phyloP scores from a whole-genome alignment of 352 stramenopile species.

The Phytopythium sindhum region DNA sequence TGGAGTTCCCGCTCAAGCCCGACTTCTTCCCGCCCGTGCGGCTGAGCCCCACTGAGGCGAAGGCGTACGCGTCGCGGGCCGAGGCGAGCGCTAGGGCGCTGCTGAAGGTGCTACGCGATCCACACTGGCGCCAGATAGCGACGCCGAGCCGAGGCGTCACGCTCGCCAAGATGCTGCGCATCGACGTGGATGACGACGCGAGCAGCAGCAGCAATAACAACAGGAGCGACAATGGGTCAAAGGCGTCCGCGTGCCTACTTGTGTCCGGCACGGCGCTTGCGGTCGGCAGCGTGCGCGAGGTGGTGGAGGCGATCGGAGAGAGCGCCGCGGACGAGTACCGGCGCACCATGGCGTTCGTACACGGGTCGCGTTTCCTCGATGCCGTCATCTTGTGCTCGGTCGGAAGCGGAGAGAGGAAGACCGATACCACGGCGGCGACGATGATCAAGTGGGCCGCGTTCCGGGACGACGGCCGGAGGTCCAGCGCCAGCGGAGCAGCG shows the following conservation, averaged over 20 bases:
- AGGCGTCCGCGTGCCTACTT: conserved; percentile 43
- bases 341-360: conserved; percentile 59
- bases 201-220: neutral
- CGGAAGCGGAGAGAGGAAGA: neutral
- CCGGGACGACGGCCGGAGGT: conserved; percentile 26
- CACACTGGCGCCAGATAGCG: conserved; percentile 52
- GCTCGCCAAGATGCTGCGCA: conserved; percentile 61
- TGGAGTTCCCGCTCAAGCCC: conserved; percentile 70
- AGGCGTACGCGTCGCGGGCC: conserved; percentile 39
- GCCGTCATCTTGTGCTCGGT: conserved; percentile 57
- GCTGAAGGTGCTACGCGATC: conserved; percentile 36
- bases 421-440: conserved; percentile 37
- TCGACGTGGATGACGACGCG: conserved; percentile 25
- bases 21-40: conserved; percentile 68
- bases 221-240: conserved; percentile 2
- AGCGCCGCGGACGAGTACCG: conserved; percentile 68
- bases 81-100: conserved; percentile 40
- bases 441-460: conserved; percentile 80
- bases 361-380: conserved; percentile 57
- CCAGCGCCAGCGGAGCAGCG: neutral
- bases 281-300: conserved; percentile 54
- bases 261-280: conserved; percentile 58
- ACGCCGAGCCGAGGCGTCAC: conserved; percentile 52
- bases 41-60: conserved; percentile 41
- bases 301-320: conserved; percentile 60